Conservation (phyloP, 75 land plant genomes). For the Pinus taeda region DNA sequence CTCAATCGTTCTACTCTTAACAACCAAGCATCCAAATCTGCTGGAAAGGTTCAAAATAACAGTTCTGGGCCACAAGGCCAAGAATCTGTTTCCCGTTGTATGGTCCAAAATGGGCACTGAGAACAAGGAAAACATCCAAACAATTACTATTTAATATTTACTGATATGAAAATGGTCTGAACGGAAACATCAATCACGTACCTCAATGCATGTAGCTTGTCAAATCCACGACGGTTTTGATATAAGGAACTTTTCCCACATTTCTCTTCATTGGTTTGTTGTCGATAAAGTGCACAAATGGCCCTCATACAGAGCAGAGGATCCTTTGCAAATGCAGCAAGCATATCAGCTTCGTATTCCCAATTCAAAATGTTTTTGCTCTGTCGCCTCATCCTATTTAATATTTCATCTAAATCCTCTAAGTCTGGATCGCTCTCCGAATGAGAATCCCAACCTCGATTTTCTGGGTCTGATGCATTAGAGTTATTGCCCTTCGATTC, state of each 20-base stretch:
- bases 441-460: not conserved
- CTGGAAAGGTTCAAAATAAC: too few species aligned
- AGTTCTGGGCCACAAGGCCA: too few species aligned
- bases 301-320: slow-evolving; percentile 46
- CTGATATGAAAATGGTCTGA: not conserved
- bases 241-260: slow-evolving; percentile 11
- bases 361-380: slow-evolving; percentile 16
- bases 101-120: not conserved
- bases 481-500: not conserved
- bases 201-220: slow-evolving; percentile 34
- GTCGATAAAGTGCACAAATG: slow-evolving; percentile 54
- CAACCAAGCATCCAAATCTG: too few species aligned
- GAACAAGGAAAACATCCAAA: not conserved
- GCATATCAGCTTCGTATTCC: slow-evolving; percentile 59
- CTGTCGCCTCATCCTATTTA: slow-evolving; percentile 10
- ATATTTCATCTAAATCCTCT: slow-evolving; percentile 11
- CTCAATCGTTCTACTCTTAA: too few species aligned
- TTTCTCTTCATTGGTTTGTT: slow-evolving; percentile 36
- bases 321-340: slow-evolving; percentile 36
- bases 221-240: slow-evolving; percentile 36
- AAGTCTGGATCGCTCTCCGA: slow-evolving; percentile 4
- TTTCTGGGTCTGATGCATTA: slow-evolving; percentile 7
- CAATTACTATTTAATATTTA: not conserved
- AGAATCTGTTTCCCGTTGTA: not conserved
- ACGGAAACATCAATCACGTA: slow-evolving; percentile 10